Evolutionary conservation across 257 asterid genomes (phyloP), one percentile per base, ranked within the genome.

Genomic region (Solanum lignicaule): DNA sequence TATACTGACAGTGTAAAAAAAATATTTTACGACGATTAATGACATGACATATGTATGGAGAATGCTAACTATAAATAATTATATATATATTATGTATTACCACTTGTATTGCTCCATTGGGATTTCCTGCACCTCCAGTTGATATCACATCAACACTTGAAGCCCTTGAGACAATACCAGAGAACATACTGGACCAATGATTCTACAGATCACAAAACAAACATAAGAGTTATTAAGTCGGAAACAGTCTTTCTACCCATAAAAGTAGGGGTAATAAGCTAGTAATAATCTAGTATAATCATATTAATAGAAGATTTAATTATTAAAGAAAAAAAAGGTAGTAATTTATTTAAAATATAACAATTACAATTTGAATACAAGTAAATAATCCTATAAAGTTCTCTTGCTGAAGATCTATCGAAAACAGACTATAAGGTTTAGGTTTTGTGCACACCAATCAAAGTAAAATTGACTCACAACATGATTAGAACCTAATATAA

Each of bases 131-230:
- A 1, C 60, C 60, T 7, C 94, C 95, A 6, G 87, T 41, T 41
- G 94, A 88, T 43, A 94, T 12, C 13, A 92, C 91, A n/a, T 92
- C 91, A 66, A 91, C 7, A 73, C 84, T 71, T 27, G 10, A 62
- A 21, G 92, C 96, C 29, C 90, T 87, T 18, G 96, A 90, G 52
- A 94, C 92, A 27, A 93, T 86, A 32, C 91, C 88, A 0, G 91
- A 75, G 79, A 93, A 94, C 86, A 93, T 86, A 66, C 84, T 88
- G 2, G 88, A 29, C 95, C 96, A 94, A 69, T 89, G 88, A 35
- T 92, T 89, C 98, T 94, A 86, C n/a, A 35, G 5, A 87, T 31
- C 29, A 12, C 72, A 55, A 73, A 18, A 18, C 13, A 84, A 62
- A 31, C 3, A 8, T 5, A 25, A 7, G 7, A 83, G 8, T 31